Conservation (phyloP, 225 moss, liverwort and hornwort species). For the Polytrichum formosum region DNA sequence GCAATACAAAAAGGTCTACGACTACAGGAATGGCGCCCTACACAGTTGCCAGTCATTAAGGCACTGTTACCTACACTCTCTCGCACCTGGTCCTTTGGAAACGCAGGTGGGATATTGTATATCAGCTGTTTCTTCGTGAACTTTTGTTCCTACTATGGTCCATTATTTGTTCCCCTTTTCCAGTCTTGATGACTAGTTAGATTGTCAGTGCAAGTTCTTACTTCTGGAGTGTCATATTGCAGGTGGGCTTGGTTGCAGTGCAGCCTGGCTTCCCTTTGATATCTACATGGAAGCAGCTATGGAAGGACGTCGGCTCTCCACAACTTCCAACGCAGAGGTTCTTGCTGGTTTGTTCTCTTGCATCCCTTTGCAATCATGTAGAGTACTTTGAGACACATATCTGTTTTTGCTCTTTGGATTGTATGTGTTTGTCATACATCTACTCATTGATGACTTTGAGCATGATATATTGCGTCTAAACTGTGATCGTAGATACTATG, state of each 20-base stretch:
- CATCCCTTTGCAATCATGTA: background rate
- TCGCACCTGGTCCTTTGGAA: constrained; percentile 55
- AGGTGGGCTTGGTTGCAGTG: constrained; percentile 51
- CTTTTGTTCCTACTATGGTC: background rate
- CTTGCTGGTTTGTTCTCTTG: constrained; percentile 39
- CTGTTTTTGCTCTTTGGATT: background rate
- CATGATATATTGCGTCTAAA: constrained; percentile 10
- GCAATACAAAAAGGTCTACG: constrained; percentile 83
- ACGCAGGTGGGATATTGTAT: constrained; percentile 29
- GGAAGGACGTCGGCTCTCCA: constrained; percentile 57
- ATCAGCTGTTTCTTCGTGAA: constrained; percentile 2
- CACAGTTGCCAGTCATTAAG: constrained; percentile 77
- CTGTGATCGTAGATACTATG: constrained; percentile 66
- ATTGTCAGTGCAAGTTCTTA: background rate
- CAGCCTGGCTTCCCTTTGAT: constrained; percentile 58
- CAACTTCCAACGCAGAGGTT: constrained; percentile 49
- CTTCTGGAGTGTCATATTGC: background rate
- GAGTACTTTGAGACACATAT: background rate
- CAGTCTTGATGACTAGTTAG: background rate
- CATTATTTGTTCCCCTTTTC: background rate
- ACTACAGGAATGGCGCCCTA: constrained; percentile 72
- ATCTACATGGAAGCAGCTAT: constrained; percentile 62
- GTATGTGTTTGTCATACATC: constrained; percentile 7
- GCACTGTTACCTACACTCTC: constrained; percentile 62
- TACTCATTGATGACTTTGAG: constrained; percentile 9